Percentiles rank a stretch among this genome's conserved stretches.
Evolutionary conservation across 2,329 filamentous ascomycete species (phyloP).

Genomic region (Neofusicoccum sp.): DNA sequence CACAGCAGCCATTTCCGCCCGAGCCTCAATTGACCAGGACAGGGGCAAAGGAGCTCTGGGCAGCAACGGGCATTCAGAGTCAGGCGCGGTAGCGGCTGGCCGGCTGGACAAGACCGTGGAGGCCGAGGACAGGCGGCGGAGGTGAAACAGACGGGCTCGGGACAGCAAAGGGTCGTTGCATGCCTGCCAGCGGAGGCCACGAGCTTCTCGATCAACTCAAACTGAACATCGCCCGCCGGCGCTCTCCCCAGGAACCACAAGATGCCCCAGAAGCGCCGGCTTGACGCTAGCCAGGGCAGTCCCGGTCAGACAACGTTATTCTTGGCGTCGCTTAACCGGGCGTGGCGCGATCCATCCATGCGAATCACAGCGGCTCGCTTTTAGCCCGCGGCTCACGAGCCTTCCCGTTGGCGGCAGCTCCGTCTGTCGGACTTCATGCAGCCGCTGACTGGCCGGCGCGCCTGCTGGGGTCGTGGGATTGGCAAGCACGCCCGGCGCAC

Average conservation of each 20-base stretch:
- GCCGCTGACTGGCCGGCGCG: background rate
- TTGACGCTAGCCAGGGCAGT: background rate
- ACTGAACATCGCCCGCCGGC: background rate
- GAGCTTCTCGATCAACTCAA: background rate
- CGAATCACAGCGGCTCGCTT: background rate
- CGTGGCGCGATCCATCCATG: background rate
- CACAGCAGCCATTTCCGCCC: no score
- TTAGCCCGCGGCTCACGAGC: background rate
- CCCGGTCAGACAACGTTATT: background rate
- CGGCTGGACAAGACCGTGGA: background rate
- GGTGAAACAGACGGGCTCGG: background rate
- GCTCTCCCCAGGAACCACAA: background rate
- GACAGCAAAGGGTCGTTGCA: background rate
- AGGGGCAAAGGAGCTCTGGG: no score
- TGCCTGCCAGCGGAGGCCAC: background rate
- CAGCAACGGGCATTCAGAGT: no score
- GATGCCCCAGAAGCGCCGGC: background rate
- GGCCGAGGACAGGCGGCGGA: background rate
- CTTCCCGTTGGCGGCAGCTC: background rate
- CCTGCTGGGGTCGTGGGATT: background rate
- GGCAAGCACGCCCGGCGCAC: background rate
- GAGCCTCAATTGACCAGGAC: no score
- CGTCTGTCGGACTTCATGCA: background rate
- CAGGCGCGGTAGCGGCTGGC: background rate
- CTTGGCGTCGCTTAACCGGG: constrained; percentile 5